phyloP scores from a whole-genome alignment of 2,329 filamentous ascomycete species.

The Fusarium sp. region DNA sequence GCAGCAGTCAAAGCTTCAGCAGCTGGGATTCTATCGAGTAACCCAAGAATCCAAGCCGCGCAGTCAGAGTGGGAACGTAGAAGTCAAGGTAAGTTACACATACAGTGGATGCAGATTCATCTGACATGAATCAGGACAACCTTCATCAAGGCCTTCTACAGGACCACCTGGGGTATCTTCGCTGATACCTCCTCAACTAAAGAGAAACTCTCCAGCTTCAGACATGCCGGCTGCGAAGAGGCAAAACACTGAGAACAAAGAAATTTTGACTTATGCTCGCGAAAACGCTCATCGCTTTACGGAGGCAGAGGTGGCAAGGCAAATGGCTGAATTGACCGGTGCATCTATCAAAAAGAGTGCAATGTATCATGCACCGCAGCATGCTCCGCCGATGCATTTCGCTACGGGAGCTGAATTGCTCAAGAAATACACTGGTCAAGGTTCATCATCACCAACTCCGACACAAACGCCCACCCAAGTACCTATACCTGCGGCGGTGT shows the following conservation, averaged over 20 bases:
- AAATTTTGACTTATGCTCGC: not conserved
- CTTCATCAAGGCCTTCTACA: conserved; percentile 8
- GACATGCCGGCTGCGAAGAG: conserved; percentile 19
- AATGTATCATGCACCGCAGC: conserved; percentile 11
- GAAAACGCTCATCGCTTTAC: conserved; percentile 36
- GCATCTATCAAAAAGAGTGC: conserved; percentile 16
- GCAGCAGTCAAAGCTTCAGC: conserved; percentile 10
- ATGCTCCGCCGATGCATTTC: conserved; percentile 14
- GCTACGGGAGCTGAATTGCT: conserved; percentile 31
- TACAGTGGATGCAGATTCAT: not conserved
- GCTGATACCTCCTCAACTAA: conserved; percentile 11
- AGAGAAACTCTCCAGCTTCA: conserved; percentile 25
- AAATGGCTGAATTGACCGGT: conserved; percentile 17
- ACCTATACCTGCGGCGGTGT: not conserved
- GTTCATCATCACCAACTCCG: conserved; percentile 11
- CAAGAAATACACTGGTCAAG: conserved; percentile 23
- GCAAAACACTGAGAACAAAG: conserved; percentile 11
- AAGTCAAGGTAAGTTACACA: conserved; percentile 14
- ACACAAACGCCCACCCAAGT: not conserved
- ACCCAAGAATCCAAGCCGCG: conserved; percentile 46
- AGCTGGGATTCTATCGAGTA: conserved; percentile 18
- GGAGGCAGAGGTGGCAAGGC: conserved; percentile 35
- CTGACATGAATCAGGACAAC: conserved; percentile 23
- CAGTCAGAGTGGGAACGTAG: conserved; percentile 50
- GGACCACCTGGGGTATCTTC: conserved; percentile 3